Base-by-base conservation (phyloP, 2,329 filamentous ascomycete genomes). In the Ophiostoma novo-ulmi region DNA sequence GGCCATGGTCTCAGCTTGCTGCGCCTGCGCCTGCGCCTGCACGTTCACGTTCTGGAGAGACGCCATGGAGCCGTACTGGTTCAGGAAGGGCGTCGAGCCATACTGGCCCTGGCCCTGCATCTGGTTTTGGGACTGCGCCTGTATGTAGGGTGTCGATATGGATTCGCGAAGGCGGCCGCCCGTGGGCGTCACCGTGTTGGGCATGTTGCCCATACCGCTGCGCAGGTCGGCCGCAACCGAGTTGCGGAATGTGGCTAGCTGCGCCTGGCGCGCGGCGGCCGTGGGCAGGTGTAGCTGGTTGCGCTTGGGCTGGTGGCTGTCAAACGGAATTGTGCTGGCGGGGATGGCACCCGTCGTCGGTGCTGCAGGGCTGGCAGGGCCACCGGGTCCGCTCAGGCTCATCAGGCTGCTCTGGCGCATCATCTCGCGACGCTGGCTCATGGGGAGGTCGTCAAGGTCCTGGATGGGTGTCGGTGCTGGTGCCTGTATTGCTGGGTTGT, bases 361-460 rank as follows among this genome's bases (percentile, higher is more conserved):
- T 35, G 38, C n/a, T 48, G 44, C n/a, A 17, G 44, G 20, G 17
- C 44, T 48, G 17, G 5, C 44, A 5, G 44, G 44, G 3, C 44
- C 44, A n/a, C 44, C 71, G 70, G 70, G 74, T 35, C 68, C 69
- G 22, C 66, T 65, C 75, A 78, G 58, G 73, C 75, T 75, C 73
- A 80, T 77, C 67, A 81, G 73, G 75, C 82, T 85, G 73, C 78
- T 83, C 61, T 86, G 84, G 41, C 85, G 86, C 70, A 91, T 87
- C 38, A 91, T 78, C 65, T 86, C 80, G 70, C 85, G 85, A 63
- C 91, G 88, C 75, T 91, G 87, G 61, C 87, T 90, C 22, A 95
- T 83, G 0, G 91, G 89, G 74, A 94, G 83, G 70, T 93, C 87
- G 72, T 94, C 91, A 1, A 84, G 81, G 74, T 87, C 85, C 22